Base-by-base conservation (phyloP, 2,329 filamentous ascomycete species). In the Exophiala viscosa region DNA sequence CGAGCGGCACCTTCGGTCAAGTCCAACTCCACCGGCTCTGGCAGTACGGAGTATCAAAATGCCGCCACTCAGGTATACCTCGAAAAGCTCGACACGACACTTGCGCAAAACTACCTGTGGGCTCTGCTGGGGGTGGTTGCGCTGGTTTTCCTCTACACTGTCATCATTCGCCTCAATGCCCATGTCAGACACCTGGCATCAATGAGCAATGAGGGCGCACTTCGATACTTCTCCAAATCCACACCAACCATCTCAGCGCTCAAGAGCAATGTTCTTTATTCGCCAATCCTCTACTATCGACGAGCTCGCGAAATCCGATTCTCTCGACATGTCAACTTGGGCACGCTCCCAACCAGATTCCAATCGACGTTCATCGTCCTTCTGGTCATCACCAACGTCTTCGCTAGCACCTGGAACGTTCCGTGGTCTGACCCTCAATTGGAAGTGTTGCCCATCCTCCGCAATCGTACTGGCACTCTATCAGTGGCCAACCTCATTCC, bases 111-210 rank as follows among this genome's bases (percentile, higher is more conserved):
- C 65, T 75, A 85, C 39, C 73, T 86, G 59, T 72, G 84, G 59
- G 76, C 86, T 23, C 83, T 87, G 68, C 82, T 82, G 48, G 78
- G 78, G 45, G 75, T 90, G 46, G 79, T 85, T 10, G 77, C 69
- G 33, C 76, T 78, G 45, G 76, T 91, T 62, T 76, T 88, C 58
- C 62, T 84, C 58, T 92, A 88, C 81, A 83, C 86, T 56, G 68
- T 85, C 58, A 70, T 75, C 49, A 77, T 83, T 45, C 76, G 80
- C 49, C 71, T 87, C 51, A 74, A 81, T 52, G 82, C 79, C 60
- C 86, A 93, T 65, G 74, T 91, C 34, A 83, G 90, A 58, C 85
- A 81, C 20, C 76, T 95, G 40, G 79, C 86, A 38, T 89, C 85
- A 64, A 79, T 96, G 60, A 85, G 81, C 72, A 86, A 88, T 59